Evolutionary conservation across 1,284 basidiomycete species (phyloP), one percentile per base, ranked within the genome.

Genomic region (Leccinum olivaceoglutinosum): DNA sequence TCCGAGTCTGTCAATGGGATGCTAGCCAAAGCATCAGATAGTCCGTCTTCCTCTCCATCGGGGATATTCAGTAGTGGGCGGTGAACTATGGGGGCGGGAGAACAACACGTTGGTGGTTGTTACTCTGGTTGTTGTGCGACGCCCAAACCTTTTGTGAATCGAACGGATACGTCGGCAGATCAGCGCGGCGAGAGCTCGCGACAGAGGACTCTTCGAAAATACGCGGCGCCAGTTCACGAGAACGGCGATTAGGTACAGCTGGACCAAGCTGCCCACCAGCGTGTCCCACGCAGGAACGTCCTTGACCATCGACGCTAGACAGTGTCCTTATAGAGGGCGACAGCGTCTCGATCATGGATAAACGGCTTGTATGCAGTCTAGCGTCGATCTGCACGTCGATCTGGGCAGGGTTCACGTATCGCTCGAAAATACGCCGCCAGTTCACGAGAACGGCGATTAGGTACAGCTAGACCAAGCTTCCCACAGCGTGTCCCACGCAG

Each of bases 101-200:
- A 56, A 36, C 10, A 56, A 34, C 16, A 54, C 14, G 25, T 25
- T 32, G 25, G 21, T 32, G 8, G 29, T 25, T 25, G 14, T 32
- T 54, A 10, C 25, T 16, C 44, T 49, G 60, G 60, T 83, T 81
- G 55, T 74, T 68, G 69, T 78, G 87, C 0, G 75, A 70, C 1
- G 85, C 79, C 86, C 85, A 90, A 69, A 85, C 88, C 46, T 78
- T 80, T 1, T 78, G 76, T 57, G 76, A 77, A 8, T 79, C 75
- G 68, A 89, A 88, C 0, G 87, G 87, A 70, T 90, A 90, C 3
- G 79, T 75, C 0, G 89, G 89, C 11, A 89, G 72, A 63, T 81
- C 79, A 14, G 81, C 68, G 64, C 18, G 18, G 18, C 81, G 82
- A 11, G 75, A 74, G 3, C 75, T 68, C 3, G 18, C 38, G 16